Conservation (phyloP, 2,329 filamentous ascomycete species). For the Penicillium rolfsii region DNA sequence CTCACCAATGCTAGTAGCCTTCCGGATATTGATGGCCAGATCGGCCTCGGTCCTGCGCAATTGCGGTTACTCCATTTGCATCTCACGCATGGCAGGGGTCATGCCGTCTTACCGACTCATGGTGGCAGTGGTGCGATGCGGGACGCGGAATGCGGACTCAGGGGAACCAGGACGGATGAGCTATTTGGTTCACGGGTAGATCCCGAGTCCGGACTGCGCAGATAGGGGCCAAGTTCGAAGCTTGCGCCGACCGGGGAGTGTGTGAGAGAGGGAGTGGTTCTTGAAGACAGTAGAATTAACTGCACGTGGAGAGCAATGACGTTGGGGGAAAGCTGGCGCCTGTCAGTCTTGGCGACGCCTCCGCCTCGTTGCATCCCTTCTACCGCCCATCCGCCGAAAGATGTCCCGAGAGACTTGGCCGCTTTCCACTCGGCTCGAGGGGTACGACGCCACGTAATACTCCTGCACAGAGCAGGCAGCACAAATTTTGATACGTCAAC, state of each 20-base stretch:
- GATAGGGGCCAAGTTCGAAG: constrained; percentile 14
- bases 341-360: constrained; percentile 40
- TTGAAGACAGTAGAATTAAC: constrained; percentile 10
- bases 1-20: constrained; percentile 66
- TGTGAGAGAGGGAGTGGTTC: constrained; percentile 3
- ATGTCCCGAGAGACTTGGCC: no score
- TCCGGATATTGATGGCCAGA: constrained; percentile 68
- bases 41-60: constrained; percentile 62
- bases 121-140: constrained; percentile 52
- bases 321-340: constrained; percentile 43
- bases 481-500: neutral
- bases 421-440: neutral
- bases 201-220: constrained; percentile 30
- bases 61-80: constrained; percentile 16
- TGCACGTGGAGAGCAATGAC: constrained; percentile 37
- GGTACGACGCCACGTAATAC: constrained; percentile 3
- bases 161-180: constrained; percentile 22
- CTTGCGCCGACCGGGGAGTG: constrained; percentile 14
- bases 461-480: constrained; percentile 5
- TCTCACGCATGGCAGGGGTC: neutral
- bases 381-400: constrained; percentile 3
- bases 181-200: constrained; percentile 23
- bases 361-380: constrained; percentile 24
- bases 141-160: constrained; percentile 25
- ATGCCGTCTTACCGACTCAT: constrained; percentile 60